Evolutionary conservation across 164 flowering plant species (phyloP).

Genomic region (Liriodendron chinense): DNA sequence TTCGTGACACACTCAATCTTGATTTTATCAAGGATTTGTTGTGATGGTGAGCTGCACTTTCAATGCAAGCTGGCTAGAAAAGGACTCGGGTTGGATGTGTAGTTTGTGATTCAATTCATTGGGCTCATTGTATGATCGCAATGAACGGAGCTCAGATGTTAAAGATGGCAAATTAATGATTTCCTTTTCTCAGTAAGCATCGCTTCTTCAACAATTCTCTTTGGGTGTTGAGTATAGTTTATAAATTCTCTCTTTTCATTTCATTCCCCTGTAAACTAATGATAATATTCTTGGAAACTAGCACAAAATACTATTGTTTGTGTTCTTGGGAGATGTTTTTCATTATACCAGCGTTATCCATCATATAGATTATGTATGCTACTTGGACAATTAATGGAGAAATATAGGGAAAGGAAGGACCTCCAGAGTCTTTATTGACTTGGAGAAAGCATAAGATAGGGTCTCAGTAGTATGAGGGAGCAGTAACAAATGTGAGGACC

Average conservation of each 20-base stretch:
- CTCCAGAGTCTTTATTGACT: no score
- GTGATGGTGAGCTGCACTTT: constrained; percentile 31
- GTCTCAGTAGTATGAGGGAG: no score
- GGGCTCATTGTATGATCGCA: neutral
- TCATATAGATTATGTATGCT: no score
- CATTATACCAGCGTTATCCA: no score
- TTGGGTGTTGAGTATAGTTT: constrained; percentile 13
- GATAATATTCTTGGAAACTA: neutral
- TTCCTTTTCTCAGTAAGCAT: neutral
- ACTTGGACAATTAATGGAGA: no score
- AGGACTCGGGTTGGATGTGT: neutral
- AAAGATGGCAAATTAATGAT: neutral
- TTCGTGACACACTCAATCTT: constrained; percentile 87
- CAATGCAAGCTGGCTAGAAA: neutral
- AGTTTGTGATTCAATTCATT: neutral
- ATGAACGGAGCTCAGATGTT: neutral
- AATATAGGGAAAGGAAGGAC: no score
- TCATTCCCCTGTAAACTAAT: constrained; percentile 14
- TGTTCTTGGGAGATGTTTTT: neutral
- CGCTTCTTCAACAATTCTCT: constrained; percentile 10
- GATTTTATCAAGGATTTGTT: constrained; percentile 79
- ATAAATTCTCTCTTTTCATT: constrained; percentile 5
- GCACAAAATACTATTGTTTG: constrained; percentile 8
- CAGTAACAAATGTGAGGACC: no score
- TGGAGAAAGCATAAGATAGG: no score